Percentiles rank a stretch among this genome's conserved stretches.
Evolutionary conservation across 2,329 filamentous ascomycete genomes (phyloP).

Genomic region (Aspergillus puulaauensis): DNA sequence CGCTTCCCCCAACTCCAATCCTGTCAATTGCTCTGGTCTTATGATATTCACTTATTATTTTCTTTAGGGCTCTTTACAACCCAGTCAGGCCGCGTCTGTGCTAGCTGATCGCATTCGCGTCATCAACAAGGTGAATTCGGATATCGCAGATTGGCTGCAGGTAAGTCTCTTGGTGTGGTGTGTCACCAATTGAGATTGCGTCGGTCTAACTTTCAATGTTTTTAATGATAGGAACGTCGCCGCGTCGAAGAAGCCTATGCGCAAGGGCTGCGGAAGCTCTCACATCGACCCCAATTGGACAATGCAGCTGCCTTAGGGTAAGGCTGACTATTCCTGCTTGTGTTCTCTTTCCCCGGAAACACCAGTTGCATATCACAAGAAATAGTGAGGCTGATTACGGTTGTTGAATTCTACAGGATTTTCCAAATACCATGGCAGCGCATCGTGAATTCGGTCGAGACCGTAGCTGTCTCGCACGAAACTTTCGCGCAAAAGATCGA

Average conservation of each 20-base stretch:
- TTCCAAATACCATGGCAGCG: slow-evolving; percentile 90
- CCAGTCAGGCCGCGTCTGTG: slow-evolving; percentile 74
- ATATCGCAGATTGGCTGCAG: slow-evolving; percentile 96
- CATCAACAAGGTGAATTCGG: slow-evolving; percentile 80
- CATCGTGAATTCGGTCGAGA: slow-evolving; percentile 75
- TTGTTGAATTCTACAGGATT: slow-evolving; percentile 57
- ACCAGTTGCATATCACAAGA: no score
- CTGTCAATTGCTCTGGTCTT: not conserved
- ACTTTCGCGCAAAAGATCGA: slow-evolving; percentile 79
- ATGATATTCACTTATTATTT: slow-evolving; percentile 8
- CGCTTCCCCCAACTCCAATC: not conserved
- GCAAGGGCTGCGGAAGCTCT: slow-evolving; percentile 75
- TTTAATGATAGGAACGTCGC: slow-evolving; percentile 72
- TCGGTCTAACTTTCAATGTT: slow-evolving; percentile 12
- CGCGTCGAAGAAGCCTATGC: slow-evolving; percentile 90
- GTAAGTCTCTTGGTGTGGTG: slow-evolving; percentile 51
- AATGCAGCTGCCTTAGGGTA: slow-evolving; percentile 84
- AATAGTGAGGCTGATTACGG: not conserved
- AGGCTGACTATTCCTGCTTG: slow-evolving; percentile 30
- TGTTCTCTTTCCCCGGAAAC: not conserved
- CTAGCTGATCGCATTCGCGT: slow-evolving; percentile 85
- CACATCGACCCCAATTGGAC: slow-evolving; percentile 71
- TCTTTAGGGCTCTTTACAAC: slow-evolving; percentile 72
- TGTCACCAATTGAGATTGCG: slow-evolving; percentile 9
- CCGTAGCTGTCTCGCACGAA: slow-evolving; percentile 80